A percentile compares a stretch with the other conserved stretches of the same genome.
Evolutionary conservation across 1,139 yeast genomes (phyloP).

Genomic region (Candida labiduridarum): DNA sequence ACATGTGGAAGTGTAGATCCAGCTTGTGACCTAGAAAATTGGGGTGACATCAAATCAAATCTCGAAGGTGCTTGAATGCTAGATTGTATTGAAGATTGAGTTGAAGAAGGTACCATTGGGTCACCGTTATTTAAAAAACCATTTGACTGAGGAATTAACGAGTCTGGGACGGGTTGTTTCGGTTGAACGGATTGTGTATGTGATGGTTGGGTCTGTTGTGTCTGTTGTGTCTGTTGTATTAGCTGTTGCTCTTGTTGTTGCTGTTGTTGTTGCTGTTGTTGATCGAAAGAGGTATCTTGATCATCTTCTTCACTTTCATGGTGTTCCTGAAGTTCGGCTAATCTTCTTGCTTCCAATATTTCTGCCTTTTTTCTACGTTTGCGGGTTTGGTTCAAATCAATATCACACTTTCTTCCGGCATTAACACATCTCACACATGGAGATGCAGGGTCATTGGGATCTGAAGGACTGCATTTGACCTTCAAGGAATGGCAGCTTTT

Average conservation of each 20-base stretch:
- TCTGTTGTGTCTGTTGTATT: not conserved
- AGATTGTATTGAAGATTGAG: not conserved
- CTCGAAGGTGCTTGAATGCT: slow-evolving; percentile 2
- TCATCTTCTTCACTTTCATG: slow-evolving; percentile 1
- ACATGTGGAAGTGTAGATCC: slow-evolving; percentile 10
- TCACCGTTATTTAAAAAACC: not conserved
- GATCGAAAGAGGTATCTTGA: not conserved
- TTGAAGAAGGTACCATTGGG: not conserved
- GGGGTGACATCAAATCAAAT: slow-evolving; percentile 1
- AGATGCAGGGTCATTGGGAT: slow-evolving; percentile 56
- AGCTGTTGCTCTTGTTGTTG: not conserved
- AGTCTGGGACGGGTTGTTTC: not conserved
- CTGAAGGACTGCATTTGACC: slow-evolving; percentile 79
- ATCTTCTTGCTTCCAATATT: slow-evolving; percentile 21
- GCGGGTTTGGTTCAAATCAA: slow-evolving; percentile 62
- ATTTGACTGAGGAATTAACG: not conserved
- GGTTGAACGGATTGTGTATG: not conserved
- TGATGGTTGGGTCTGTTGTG: not conserved
- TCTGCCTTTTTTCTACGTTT: slow-evolving; percentile 50
- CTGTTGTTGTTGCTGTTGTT: not conserved
- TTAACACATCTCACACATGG: slow-evolving; percentile 77
- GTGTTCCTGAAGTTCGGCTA: slow-evolving; percentile 10
- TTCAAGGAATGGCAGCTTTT: slow-evolving; percentile 78
- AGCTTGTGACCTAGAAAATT: slow-evolving; percentile 1
- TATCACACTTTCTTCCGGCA: slow-evolving; percentile 64